Evolutionary conservation across 768 basidiomycete genomes (phyloP), one percentile per base, ranked within the genome.

Genomic region (Lyophyllum decastes): DNA sequence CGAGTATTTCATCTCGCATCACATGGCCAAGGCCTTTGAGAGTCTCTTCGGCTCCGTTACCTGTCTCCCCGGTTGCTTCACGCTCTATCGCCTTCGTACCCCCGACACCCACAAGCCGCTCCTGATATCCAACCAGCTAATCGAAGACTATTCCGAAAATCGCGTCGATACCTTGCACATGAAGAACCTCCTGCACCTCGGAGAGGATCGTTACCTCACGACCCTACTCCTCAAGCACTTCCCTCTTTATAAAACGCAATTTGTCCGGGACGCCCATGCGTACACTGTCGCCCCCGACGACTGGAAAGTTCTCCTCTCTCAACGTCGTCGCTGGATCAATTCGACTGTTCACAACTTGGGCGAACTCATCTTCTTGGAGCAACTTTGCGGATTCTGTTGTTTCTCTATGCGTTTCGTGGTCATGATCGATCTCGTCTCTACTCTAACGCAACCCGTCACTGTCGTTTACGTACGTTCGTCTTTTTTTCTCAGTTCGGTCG

Each of bases 331-430:
- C 65, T 99, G 97, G 96, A 99, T 99, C 75, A 99, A 99, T 78
- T 98, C 96, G 17, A 99, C 96, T 0, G 87, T 99, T 11, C 96
- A 99, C 77, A 99, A 99, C 73, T 76, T 99, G 54, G 92, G 89
- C 50, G 96, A 98, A 68, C 79, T 99, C 43, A 78, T 98, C 54
- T 94, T 95, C 78, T 74, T 98, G 67, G 92, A 95, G 54, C 86
- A 91, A 58, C 85, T 95, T 22, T 95, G 94, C 67, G 94, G 94
- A 61, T 97, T 98, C 85, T 98, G 96, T 70, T 96, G 94, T 78
- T 98, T 98, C 82, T 97, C 94, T 0, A 98, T 99, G 97, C 87
- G 96, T 12, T 98, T 98, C 70, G 79, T 98, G 35, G 96, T 98
- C 66, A 92, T 99, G 85, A 90, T 99, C 65, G 97, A 98, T 76